Evolutionary conservation across 352 stramenopile genomes (phyloP).

Genomic region (Globisporangium splendens): DNA sequence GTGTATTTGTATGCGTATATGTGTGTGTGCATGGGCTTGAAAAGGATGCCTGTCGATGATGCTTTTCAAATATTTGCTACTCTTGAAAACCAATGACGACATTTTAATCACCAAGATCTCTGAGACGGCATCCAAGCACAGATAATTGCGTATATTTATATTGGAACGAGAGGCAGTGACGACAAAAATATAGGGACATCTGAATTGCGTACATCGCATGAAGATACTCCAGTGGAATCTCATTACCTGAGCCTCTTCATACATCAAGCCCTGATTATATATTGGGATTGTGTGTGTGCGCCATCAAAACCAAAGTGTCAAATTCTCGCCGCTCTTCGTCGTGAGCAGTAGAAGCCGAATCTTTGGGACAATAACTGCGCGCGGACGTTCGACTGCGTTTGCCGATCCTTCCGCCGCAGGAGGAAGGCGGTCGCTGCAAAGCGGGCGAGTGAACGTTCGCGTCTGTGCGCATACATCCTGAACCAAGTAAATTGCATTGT

Average conservation of each 20-base stretch:
- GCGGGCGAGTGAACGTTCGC: constrained; percentile 38
- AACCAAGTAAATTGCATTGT: not conserved
- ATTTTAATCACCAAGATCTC: constrained; percentile 88
- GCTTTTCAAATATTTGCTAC: constrained; percentile 89
- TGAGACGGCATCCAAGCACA: constrained; percentile 51
- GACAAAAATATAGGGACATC: constrained; percentile 90
- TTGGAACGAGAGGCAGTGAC: constrained; percentile 59
- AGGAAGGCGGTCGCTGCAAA: constrained; percentile 64
- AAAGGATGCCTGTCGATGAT: constrained; percentile 59
- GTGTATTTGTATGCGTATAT: constrained; percentile 12
- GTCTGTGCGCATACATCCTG: constrained; percentile 29
- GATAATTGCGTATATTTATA: constrained; percentile 1
- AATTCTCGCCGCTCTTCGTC: constrained; percentile 77
- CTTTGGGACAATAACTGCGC: constrained; percentile 66
- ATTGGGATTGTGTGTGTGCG: not conserved
- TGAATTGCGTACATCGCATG: constrained; percentile 46
- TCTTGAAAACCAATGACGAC: constrained; percentile 89
- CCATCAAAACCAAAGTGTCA: constrained; percentile 83
- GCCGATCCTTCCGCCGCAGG: constrained; percentile 28
- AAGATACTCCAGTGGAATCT: constrained; percentile 89
- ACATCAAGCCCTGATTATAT: not conserved
- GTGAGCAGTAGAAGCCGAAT: constrained; percentile 85
- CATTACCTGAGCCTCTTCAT: constrained; percentile 85
- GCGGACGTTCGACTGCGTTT: constrained; percentile 12
- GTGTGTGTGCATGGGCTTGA: constrained; percentile 1